phyloP scores from a whole-genome alignment of 192 early-diverging fungal genomes.

The Lobosporangium transversale region DNA sequence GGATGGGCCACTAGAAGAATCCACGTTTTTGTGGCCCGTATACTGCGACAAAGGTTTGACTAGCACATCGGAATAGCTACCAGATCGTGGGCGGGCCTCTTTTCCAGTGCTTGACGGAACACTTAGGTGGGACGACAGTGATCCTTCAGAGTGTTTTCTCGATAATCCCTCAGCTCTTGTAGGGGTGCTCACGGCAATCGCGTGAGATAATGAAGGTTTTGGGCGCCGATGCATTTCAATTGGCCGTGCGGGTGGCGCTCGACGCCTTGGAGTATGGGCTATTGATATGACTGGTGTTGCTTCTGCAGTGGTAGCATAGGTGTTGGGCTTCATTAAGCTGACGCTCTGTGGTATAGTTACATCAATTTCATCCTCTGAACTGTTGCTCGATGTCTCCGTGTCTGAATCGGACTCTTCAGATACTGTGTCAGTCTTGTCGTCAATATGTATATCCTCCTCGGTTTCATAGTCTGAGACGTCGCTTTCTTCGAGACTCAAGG shows the following conservation, averaged over 20 bases:
- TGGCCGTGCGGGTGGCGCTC: conserved; percentile 28
- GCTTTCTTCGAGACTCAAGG: background rate
- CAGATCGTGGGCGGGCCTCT: conserved; percentile 31
- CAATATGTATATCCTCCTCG: background rate
- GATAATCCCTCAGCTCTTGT: conserved; percentile 2
- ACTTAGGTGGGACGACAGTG: conserved; percentile 13
- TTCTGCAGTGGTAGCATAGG: background rate
- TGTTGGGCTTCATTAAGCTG: background rate
- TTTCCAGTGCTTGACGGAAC: background rate
- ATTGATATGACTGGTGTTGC: conserved; percentile 23
- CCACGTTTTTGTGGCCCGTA: too few relatives aligned
- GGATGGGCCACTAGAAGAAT: conserved; percentile 4
- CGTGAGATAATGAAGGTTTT: background rate
- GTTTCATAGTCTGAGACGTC: conserved; percentile 29
- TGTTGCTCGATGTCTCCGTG: conserved; percentile 5
- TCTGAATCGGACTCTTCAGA: conserved; percentile 9
- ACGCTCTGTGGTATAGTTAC: background rate
- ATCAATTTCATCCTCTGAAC: conserved; percentile 14
- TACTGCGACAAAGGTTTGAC: conserved; percentile 1
- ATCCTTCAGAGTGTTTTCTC: conserved; percentile 32
- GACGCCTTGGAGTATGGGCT: conserved; percentile 6
- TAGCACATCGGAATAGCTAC: conserved; percentile 28
- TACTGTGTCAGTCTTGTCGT: background rate
- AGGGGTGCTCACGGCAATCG: conserved; percentile 20
- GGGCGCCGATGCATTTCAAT: background rate